Percentiles rank a stretch among this genome's conserved stretches.
phyloP scores from a whole-genome alignment of 495 filamentous ascomycete species.

The Barbatosphaeria neglecta region DNA sequence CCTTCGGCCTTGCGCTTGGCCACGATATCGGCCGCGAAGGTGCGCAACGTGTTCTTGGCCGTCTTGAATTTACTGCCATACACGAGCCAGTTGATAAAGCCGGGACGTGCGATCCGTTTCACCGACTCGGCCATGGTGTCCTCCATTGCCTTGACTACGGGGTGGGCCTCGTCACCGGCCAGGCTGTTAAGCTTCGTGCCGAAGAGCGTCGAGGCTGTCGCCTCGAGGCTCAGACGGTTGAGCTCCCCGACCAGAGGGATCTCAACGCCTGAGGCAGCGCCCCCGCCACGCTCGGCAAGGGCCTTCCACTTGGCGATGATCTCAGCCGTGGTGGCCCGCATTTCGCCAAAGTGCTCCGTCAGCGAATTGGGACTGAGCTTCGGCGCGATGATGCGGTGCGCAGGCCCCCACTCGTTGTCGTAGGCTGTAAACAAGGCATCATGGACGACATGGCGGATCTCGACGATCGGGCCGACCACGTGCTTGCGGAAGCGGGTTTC shows the following conservation, averaged over 20 bases:
- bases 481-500: constrained; percentile 56
- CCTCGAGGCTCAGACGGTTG: constrained; percentile 59
- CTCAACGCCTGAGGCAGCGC: constrained; percentile 16
- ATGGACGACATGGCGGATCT: constrained; percentile 47
- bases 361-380: constrained; percentile 54
- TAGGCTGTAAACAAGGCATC: constrained; percentile 63
- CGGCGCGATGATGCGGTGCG: constrained; percentile 60
- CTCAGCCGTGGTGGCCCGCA: constrained; percentile 54
- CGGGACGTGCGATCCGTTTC: constrained; percentile 40
- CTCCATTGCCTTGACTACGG: constrained; percentile 55
- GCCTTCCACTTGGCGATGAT: constrained; percentile 59
- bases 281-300: constrained; percentile 19
- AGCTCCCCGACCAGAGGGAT: constrained; percentile 54
- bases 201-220: constrained; percentile 50
- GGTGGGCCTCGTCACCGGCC: constrained; percentile 42
- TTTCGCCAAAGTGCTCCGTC: constrained; percentile 49
- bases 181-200: constrained; percentile 58
- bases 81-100: constrained; percentile 42
- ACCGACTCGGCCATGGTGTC: constrained; percentile 49
- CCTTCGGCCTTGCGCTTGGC: constrained; percentile 42
- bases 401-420: constrained; percentile 54
- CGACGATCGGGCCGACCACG: constrained; percentile 38
- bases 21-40: constrained; percentile 46
- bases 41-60: constrained; percentile 40
- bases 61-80: constrained; percentile 41